Conservation (phyloP, 2,329 filamentous ascomycete genomes). For the Fusarium fracticaudum region DNA sequence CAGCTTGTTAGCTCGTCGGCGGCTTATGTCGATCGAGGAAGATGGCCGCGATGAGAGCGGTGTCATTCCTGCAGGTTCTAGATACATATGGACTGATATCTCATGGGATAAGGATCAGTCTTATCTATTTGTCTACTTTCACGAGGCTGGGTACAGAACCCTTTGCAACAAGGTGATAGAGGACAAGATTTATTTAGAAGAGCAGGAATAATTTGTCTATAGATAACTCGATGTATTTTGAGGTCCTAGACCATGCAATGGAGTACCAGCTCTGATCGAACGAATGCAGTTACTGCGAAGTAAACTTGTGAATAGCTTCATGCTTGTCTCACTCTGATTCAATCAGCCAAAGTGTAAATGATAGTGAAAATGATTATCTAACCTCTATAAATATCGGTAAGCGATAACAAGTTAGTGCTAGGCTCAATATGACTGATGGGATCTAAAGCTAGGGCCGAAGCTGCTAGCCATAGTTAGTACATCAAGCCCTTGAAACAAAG, state of each 20-base stretch:
- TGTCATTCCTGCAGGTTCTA: not conserved
- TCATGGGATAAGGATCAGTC: not conserved
- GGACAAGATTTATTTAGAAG: not conserved
- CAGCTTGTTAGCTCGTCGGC: not conserved
- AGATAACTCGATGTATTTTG: not conserved
- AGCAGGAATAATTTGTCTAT: not conserved
- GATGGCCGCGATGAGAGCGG: not conserved
- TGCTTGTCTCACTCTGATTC: not conserved
- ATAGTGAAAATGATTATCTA: not conserved
- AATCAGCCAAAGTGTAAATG: not conserved
- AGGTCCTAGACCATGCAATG: too few relatives aligned
- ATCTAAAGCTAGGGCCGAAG: not conserved
- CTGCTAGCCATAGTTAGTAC: not conserved
- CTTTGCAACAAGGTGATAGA: not conserved
- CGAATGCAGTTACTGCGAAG: not conserved
- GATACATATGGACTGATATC: not conserved
- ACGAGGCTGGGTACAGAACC: not conserved
- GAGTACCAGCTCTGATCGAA: not conserved
- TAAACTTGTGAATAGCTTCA: not conserved
- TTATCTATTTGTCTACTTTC: not conserved
- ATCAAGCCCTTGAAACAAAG: too few relatives aligned
- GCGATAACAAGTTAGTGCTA: too few relatives aligned
- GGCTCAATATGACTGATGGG: not conserved
- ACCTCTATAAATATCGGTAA: rapidly evolving
- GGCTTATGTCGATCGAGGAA: not conserved